phyloP scores from a whole-genome alignment of 352 stramenopile species.

The Globisporangium cylindrosporum region DNA sequence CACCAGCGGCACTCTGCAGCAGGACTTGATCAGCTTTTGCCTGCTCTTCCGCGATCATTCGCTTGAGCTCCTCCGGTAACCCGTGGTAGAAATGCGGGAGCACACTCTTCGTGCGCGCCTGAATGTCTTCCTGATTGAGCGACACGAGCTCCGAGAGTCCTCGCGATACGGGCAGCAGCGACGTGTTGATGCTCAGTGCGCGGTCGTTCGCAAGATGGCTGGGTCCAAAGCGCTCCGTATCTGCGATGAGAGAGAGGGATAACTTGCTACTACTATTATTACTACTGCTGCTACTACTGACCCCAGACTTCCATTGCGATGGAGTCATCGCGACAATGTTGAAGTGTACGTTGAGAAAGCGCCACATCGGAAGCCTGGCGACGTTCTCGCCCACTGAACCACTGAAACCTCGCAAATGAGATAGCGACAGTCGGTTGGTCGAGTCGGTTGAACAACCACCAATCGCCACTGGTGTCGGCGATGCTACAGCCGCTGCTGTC shows the following conservation, averaged over 20 bases:
- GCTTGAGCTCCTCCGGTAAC: constrained; percentile 66
- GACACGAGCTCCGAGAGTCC: constrained; percentile 37
- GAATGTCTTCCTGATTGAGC: constrained; percentile 34
- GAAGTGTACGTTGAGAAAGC: constrained; percentile 36
- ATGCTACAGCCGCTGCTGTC: neutral
- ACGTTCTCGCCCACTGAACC: constrained; percentile 33
- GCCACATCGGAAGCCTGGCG: constrained; percentile 38
- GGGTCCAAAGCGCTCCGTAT: constrained; percentile 53
- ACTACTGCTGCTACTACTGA: neutral
- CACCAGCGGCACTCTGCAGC: constrained; percentile 1
- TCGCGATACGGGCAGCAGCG: constrained; percentile 31
- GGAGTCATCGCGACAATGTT: constrained; percentile 43
- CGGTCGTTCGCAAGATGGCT: constrained; percentile 57
- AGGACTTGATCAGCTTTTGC: constrained; percentile 15
- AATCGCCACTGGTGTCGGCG: constrained; percentile 9
- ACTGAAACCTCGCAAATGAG: constrained; percentile 34
- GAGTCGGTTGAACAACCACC: constrained; percentile 1
- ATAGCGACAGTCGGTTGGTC: neutral
- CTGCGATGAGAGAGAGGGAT: constrained; percentile 9
- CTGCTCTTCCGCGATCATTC: constrained; percentile 65
- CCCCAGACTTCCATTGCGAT: constrained; percentile 34
- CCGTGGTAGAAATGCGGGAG: constrained; percentile 78
- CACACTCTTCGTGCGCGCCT: constrained; percentile 26
- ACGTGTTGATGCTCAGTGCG: constrained; percentile 32
- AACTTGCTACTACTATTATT: neutral